Evolutionary conservation across 169 alveolate species (phyloP), one percentile per base, ranked within the genome.

Genomic region (Pseudocohnilembus persalinus): DNA sequence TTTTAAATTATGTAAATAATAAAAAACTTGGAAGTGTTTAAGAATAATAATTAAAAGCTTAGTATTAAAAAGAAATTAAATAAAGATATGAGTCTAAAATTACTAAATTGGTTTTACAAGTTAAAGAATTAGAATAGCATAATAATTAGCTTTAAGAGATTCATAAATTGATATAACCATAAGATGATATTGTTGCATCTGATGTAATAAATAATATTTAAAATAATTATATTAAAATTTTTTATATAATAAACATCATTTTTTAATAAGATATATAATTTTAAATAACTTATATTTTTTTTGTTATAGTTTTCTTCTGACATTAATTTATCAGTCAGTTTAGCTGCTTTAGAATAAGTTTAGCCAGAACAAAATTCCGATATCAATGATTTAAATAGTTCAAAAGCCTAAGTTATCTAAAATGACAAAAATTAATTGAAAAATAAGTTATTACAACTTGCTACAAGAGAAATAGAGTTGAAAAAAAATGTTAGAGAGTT

Each of bases 11-110:
- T 49, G 68, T 49, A 49, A 49, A 49, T 32, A 77, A 6, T 20
- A 77, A 77, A 49, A 79, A 79, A n/a, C 4, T 49, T 28, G 84
- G 74, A 79, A 79, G 64, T 64, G 28, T 49, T 16, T 64, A n/a
- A 49, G 31, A 34, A 1, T 74, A 79, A 79, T 35, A 49, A 63
- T 0, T 79, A 49, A 79, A 79, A 72, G 63, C 34, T 49, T 35
- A 79, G 63, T 79, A 79, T 34, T 34, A 34, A 29, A 79, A 63
- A 16, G 15, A 24, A 32, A 33, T 31, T 1, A 49, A 73, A 79
- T 16, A 79, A 64, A 73, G 64, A 27, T 79, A 79, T 64, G 84
- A 79, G 33, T 1, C 65, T 16, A 64, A 72, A n/a, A 28, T 79
- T 6, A 79, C 76, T 29, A 34, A 79, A 30, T 20, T 79, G 0